A percentile compares a stretch with the other conserved stretches of the same genome.
phyloP scores from a whole-genome alignment of 2,329 filamentous ascomycete genomes.

The Cladosporium sp. region DNA sequence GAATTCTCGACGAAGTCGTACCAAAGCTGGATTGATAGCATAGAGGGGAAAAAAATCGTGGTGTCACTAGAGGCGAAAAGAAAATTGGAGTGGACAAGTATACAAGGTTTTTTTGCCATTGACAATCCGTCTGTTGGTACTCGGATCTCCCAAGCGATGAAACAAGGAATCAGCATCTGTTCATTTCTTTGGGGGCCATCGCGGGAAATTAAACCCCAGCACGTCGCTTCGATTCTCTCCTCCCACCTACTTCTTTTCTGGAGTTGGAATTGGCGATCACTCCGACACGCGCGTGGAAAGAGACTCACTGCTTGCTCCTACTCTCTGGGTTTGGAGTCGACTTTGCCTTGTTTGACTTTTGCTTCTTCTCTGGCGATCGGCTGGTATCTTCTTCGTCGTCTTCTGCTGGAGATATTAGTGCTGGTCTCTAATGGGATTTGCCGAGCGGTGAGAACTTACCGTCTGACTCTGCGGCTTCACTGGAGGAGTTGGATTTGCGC shows the following conservation, averaged over 20 bases:
- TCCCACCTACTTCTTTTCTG: not conserved
- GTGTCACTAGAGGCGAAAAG: not conserved
- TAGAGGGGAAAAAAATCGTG: not conserved
- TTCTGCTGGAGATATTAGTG: not conserved
- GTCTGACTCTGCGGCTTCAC: not conserved
- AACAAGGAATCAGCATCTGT: not conserved
- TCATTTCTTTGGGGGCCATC: not conserved
- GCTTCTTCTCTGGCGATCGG: not conserved
- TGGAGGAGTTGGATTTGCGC: not conserved
- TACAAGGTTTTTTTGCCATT: not conserved
- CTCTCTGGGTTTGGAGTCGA: not conserved
- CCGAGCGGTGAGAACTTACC: not conserved
- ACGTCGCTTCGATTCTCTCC: not conserved
- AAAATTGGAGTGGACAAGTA: not conserved
- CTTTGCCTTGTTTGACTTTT: not conserved
- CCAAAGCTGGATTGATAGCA: not conserved
- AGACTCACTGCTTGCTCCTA: not conserved
- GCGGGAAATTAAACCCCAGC: not conserved
- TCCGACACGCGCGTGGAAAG: not conserved
- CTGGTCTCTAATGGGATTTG: not conserved
- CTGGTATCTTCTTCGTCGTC: not conserved
- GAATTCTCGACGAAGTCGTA: not conserved
- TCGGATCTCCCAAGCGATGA: not conserved
- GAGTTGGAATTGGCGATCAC: not conserved
- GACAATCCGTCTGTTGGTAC: not conserved